Evolutionary conservation across 257 asterid species (phyloP).

Genomic region (Solanum peruvianum): DNA sequence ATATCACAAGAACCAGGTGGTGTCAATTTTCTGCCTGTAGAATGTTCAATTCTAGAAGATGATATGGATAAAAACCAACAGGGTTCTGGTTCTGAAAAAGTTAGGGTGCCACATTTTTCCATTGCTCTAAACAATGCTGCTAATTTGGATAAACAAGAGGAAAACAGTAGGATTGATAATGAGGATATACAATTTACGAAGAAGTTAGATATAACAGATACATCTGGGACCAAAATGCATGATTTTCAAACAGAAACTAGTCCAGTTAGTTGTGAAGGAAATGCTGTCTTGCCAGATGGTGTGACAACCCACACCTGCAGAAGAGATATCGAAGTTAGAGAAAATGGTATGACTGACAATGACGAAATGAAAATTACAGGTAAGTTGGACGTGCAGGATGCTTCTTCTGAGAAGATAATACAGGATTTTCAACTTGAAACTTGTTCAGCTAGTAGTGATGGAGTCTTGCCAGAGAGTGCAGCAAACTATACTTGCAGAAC

Average conservation of each 20-base stretch:
- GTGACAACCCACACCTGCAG: neutral
- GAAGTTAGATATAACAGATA: constrained; percentile 16
- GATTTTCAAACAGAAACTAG: constrained; percentile 9
- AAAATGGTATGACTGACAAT: neutral
- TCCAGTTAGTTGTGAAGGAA: neutral
- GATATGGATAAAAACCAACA: constrained; percentile 6
- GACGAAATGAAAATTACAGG: neutral
- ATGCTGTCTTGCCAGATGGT: neutral
- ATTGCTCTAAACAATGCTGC: neutral
- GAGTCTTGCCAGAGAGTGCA: constrained; percentile 3
- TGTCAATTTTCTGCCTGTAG: neutral
- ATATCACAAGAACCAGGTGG: constrained; percentile 17
- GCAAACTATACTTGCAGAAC: constrained; percentile 1
- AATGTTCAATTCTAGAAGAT: constrained; percentile 8
- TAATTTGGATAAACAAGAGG: constrained; percentile 6
- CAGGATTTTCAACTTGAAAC: neutral
- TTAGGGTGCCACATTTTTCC: constrained; percentile 6
- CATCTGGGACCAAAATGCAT: constrained; percentile 19
- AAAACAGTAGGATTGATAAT: constrained; percentile 5
- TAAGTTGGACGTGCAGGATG: neutral
- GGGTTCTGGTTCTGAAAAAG: constrained; percentile 14
- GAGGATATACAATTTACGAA: constrained; percentile 7
- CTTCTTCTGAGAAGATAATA: neutral
- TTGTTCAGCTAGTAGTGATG: neutral
- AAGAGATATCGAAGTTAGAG: neutral